Conservation (phyloP, 345 rosid genomes). For the Aquilaria sinensis region DNA sequence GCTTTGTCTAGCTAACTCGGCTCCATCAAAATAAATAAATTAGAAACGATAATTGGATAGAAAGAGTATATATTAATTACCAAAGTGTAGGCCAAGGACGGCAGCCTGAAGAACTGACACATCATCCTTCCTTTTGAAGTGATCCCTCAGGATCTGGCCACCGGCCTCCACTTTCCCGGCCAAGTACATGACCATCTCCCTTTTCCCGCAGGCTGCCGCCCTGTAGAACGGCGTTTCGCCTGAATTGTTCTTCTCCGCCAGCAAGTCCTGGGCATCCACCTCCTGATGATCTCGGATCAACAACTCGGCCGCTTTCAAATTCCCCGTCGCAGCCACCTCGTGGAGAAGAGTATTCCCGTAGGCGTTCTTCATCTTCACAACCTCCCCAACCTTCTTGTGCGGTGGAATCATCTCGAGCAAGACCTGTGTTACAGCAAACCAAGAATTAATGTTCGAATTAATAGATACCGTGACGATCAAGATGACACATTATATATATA, state of each 20-base stretch:
- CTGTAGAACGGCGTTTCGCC: constrained; percentile 22
- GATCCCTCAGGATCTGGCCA: background rate
- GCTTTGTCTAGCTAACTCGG: too few relatives aligned
- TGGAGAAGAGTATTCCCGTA: constrained; percentile 19
- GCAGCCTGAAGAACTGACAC: constrained; percentile 22
- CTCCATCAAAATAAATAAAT: background rate
- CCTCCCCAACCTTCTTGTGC: too few relatives aligned
- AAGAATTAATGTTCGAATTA: too few relatives aligned
- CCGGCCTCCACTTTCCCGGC: background rate
- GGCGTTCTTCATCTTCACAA: background rate
- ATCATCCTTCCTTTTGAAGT: constrained; percentile 6
- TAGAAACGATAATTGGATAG: too few relatives aligned
- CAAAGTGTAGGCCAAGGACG: constrained; percentile 18
- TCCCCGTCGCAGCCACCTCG: constrained; percentile 17
- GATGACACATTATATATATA: too few relatives aligned
- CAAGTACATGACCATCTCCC: constrained; percentile 10
- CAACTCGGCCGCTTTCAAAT: background rate
- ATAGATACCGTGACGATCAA: too few relatives aligned
- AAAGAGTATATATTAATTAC: background rate
- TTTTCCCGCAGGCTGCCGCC: constrained; percentile 14
- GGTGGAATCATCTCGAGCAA: background rate
- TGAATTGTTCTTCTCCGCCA: constrained; percentile 7
- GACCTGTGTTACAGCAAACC: background rate
- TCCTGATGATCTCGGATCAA: background rate
- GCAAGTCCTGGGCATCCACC: background rate